Evolutionary conservation across 2,329 filamentous ascomycete genomes (phyloP), one percentile per base, ranked within the genome.

Genomic region (Orbilia brochopaga): DNA sequence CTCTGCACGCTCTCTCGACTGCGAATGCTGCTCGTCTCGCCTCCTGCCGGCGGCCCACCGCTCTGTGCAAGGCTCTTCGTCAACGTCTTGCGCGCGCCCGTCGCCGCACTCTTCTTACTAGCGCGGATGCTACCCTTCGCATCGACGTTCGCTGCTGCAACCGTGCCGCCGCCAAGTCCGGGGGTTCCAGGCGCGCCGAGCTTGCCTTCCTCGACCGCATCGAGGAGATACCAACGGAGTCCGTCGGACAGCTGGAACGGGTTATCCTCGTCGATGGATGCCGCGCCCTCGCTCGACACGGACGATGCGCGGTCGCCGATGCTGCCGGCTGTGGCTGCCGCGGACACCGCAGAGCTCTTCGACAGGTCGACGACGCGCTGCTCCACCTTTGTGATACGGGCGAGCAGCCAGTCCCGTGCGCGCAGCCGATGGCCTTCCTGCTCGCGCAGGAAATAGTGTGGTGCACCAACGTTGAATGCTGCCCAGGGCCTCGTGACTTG

Each of bases 211-310:
- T 99, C 94, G 1, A 86, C 85, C 0, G 94, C 94, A 78, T 99
- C 93, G 37, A 99, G 88, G 4, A 99, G 85, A 80, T 97, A 97
- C 94, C 94, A 99, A 35, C 93, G 87, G 53, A 99, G 82, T 1
- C 94, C 94, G 77, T 99, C 94, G 0, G 92, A 96, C 11, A 99
- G 84, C 76, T 97, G 92, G 79, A 99, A 99, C 0, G 94, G 94
- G 77, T 99, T 99, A 75, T 97, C 94, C 50, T 84, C 83, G 15
- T 81, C 82, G 40, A 83, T 78, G 4, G 81, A 82, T 17, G 74
- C 67, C 5, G 55, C 74, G 13, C 75, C 74, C 44, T 88, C 87
- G 11, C 85, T 84, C 6, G 80, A 79, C 55, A 82, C 83, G 35
- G 82, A 76, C 0, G 83, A 84, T 66, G 84, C 83, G 1, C 81